Percentiles rank a stretch among this genome's conserved stretches.
Evolutionary conservation across 805 yeast genomes (phyloP).

Genomic region (Candida coleopterorum): DNA sequence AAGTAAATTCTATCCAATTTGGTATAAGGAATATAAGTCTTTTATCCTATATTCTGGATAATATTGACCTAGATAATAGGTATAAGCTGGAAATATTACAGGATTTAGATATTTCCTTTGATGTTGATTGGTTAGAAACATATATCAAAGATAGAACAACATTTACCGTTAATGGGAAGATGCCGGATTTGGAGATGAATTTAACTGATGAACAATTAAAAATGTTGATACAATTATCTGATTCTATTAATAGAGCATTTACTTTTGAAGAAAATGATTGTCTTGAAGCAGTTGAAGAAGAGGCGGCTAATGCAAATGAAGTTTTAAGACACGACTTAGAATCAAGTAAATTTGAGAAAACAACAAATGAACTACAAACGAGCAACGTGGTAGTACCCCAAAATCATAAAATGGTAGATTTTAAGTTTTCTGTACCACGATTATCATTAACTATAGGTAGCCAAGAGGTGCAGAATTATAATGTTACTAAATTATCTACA

Average conservation of each 20-base stretch:
- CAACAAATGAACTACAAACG: background rate
- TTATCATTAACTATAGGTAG: slow-evolving; percentile 60
- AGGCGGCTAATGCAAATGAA: slow-evolving; percentile 63
- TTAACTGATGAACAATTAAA: slow-evolving; percentile 71
- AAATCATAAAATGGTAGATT: slow-evolving; percentile 35
- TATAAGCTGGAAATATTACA: slow-evolving; percentile 55
- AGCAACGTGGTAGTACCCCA: slow-evolving; percentile 13
- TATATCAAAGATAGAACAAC: slow-evolving; percentile 39
- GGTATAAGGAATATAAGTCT: slow-evolving; percentile 72
- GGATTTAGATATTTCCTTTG: slow-evolving; percentile 56
- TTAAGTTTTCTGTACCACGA: slow-evolving; percentile 57
- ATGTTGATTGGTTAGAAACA: slow-evolving; percentile 51
- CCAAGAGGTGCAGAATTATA: slow-evolving; percentile 30
- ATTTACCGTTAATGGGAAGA: slow-evolving; percentile 48
- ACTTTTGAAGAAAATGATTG: slow-evolving; percentile 33
- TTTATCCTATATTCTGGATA: slow-evolving; percentile 46
- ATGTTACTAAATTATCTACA: slow-evolving; percentile 21
- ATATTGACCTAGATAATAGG: slow-evolving; percentile 31
- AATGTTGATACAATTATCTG: slow-evolving; percentile 51
- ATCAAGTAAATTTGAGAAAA: background rate
- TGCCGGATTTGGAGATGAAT: slow-evolving; percentile 58
- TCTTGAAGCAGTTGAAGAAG: slow-evolving; percentile 47
- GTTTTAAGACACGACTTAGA: slow-evolving; percentile 23
- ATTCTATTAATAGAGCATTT: slow-evolving; percentile 53
- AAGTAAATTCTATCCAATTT: slow-evolving; percentile 51